Percentiles rank a stretch among this genome's conserved stretches.
These are phyloP conservation scores for Fraxinus angustifolia DNA, from an alignment of 305 asterid species.

Conservation along the genomic window DNA sequence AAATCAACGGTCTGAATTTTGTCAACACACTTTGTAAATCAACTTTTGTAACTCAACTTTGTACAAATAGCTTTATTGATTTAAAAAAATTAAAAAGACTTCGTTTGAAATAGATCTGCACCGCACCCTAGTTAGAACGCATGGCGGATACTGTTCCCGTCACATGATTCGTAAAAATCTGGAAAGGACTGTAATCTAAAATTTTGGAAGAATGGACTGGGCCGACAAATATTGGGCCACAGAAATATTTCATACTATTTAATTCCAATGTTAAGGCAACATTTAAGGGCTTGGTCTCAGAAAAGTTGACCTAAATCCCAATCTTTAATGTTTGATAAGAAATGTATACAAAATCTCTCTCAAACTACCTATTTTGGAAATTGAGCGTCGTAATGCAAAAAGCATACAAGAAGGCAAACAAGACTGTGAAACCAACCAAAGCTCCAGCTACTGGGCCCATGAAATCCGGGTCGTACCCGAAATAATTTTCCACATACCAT, in stretches of 20 bases:
- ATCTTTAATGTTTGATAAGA: neutral
- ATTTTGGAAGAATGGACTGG: neutral
- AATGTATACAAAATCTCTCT: neutral
- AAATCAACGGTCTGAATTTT: too few relatives aligned
- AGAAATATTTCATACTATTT: too few relatives aligned
- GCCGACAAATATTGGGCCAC: neutral
- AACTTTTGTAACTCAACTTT: too few relatives aligned
- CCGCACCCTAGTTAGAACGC: neutral
- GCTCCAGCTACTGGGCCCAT: conserved; percentile 56
- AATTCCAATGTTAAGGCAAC: neutral
- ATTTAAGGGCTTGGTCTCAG: neutral
- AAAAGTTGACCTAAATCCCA: neutral
- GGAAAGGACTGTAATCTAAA: neutral
- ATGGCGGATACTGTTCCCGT: neutral
- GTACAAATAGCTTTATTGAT: too few relatives aligned
- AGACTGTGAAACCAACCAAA: conserved; percentile 51
- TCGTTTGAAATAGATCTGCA: too few relatives aligned
- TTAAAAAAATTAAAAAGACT: too few relatives aligned
- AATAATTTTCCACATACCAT: conserved; percentile 37
- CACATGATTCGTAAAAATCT: neutral
- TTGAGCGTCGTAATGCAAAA: conserved; percentile 54
- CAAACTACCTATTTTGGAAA: conserved; percentile 49
- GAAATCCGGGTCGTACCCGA: conserved; percentile 49
- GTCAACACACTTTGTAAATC: too few relatives aligned
- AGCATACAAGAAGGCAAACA: conserved; percentile 63